Conservation (phyloP, 495 filamentous ascomycete genomes). For the Hypoxylon lenormandii region DNA sequence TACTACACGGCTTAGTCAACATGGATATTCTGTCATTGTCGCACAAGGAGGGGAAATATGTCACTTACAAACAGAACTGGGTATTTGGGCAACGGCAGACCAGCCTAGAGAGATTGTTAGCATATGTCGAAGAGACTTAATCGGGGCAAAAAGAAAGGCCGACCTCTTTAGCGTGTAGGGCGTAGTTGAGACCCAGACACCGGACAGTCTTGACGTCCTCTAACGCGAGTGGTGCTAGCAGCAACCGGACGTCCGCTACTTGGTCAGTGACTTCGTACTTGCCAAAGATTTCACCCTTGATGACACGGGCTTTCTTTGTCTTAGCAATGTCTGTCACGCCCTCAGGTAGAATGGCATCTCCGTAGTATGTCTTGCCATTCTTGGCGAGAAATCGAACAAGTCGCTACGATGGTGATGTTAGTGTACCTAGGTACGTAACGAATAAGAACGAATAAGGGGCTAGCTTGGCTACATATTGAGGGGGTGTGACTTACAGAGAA, state of each 20-base stretch:
- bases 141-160: background rate
- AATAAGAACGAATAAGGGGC: background rate
- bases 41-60: background rate
- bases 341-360: slow-evolving; percentile 79
- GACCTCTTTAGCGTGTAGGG: slow-evolving; percentile 80
- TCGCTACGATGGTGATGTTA: slow-evolving; percentile 61
- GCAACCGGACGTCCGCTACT: slow-evolving; percentile 71
- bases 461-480: slow-evolving; percentile 19
- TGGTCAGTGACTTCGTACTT: slow-evolving; percentile 76
- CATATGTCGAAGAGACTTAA: slow-evolving; percentile 4
- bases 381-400: slow-evolving; percentile 82
- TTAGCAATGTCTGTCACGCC: slow-evolving; percentile 75
- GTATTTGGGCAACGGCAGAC: slow-evolving; percentile 78
- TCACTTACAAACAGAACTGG: slow-evolving; percentile 77
- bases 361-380: slow-evolving; percentile 82
- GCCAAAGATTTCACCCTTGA: slow-evolving; percentile 79
- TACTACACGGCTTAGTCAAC: slow-evolving; percentile 59
- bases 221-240: slow-evolving; percentile 76
- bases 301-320: slow-evolving; percentile 73
- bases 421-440: no score
- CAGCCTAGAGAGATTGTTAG: slow-evolving; percentile 59
- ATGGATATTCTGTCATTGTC: background rate
- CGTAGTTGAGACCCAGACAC: slow-evolving; percentile 85
- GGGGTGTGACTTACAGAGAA: slow-evolving; percentile 37
- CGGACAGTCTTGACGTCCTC: slow-evolving; percentile 79